These are phyloP conservation scores for Fusarium mundagurra DNA, from an alignment of 2,329 filamentous ascomycete species.

Conservation along the genomic window DNA sequence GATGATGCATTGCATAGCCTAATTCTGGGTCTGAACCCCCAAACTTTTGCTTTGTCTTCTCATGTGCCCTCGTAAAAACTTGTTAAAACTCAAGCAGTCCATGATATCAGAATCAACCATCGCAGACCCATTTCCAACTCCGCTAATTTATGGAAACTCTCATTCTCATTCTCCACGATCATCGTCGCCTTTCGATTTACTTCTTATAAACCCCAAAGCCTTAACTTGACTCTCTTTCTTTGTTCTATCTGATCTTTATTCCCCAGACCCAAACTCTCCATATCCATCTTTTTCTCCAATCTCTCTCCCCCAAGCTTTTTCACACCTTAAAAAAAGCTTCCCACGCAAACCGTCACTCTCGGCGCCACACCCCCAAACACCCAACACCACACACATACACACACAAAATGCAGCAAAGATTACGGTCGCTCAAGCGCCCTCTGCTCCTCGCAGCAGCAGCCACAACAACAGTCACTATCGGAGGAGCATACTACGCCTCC, in stretches of 20 bases:
- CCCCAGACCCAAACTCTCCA: slow-evolving; percentile 22
- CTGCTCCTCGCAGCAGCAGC: slow-evolving; percentile 46
- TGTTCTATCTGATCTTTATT: neutral
- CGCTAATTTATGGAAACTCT: slow-evolving; percentile 29
- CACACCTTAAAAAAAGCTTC: neutral
- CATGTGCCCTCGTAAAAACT: slow-evolving; percentile 6
- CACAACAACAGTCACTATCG: slow-evolving; percentile 44
- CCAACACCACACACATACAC: slow-evolving; percentile 2
- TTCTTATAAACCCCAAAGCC: slow-evolving; percentile 20
- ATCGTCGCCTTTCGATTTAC: neutral
- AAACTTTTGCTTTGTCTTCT: neutral
- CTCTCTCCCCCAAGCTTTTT: neutral
- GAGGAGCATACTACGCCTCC: slow-evolving; percentile 45
- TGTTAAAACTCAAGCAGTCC: slow-evolving; percentile 1
- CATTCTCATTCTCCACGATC: slow-evolving; percentile 16
- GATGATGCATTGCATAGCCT: slow-evolving; percentile 19
- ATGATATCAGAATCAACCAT: slow-evolving; percentile 23
- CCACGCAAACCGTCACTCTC: neutral
- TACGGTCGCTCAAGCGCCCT: slow-evolving; percentile 49
- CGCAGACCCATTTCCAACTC: slow-evolving; percentile 19
- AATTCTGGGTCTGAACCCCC: slow-evolving; percentile 18
- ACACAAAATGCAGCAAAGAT: slow-evolving; percentile 48
- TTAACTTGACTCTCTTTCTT: neutral
- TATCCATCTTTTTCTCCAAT: slow-evolving; percentile 24
- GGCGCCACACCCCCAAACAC: slow-evolving; percentile 8